A percentile compares a stretch with the other conserved stretches of the same genome.
Evolutionary conservation across 1,284 basidiomycete species (phyloP).

Genomic region (Leccinum proliferum): DNA sequence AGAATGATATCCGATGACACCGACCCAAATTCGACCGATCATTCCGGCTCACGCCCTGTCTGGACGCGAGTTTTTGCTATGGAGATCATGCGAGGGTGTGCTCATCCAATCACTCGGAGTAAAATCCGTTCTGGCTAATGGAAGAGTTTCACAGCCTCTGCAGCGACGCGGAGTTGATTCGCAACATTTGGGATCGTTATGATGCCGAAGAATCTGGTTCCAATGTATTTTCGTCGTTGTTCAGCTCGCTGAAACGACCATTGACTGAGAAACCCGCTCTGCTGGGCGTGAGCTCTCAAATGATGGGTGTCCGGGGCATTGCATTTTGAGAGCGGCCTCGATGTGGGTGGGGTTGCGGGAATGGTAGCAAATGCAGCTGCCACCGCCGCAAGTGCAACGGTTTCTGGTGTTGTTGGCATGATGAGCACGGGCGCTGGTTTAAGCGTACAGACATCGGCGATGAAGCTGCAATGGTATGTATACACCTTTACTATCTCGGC

Average conservation of each 20-base stretch:
- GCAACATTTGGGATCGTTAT: constrained; percentile 77
- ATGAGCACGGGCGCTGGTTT: constrained; percentile 63
- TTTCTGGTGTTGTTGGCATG: constrained; percentile 69
- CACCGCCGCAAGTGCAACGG: constrained; percentile 75
- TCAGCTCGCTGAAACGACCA: constrained; percentile 77
- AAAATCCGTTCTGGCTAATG: constrained; percentile 5
- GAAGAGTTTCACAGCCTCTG: constrained; percentile 51
- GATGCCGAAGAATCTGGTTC: constrained; percentile 59
- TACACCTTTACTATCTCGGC: not conserved
- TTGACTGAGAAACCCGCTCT: constrained; percentile 84
- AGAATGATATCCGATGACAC: constrained; percentile 70
- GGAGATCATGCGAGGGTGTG: constrained; percentile 85
- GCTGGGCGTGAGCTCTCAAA: constrained; percentile 74
- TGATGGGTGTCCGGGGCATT: constrained; percentile 69
- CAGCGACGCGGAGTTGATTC: constrained; percentile 77
- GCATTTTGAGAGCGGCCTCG: constrained; percentile 38
- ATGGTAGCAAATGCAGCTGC: constrained; percentile 82
- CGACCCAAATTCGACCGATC: constrained; percentile 32
- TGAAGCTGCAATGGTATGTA: constrained; percentile 82
- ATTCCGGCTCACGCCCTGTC: constrained; percentile 47
- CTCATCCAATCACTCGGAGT: not conserved
- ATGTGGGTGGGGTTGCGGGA: constrained; percentile 72
- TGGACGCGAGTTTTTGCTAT: constrained; percentile 91
- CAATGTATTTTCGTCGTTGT: constrained; percentile 75
- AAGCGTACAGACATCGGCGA: constrained; percentile 63